A percentile compares a stretch with the other conserved stretches of the same genome.
Evolutionary conservation across 2,329 filamentous ascomycete species (phyloP).

Genomic region (Colletotrichum spaethianum): DNA sequence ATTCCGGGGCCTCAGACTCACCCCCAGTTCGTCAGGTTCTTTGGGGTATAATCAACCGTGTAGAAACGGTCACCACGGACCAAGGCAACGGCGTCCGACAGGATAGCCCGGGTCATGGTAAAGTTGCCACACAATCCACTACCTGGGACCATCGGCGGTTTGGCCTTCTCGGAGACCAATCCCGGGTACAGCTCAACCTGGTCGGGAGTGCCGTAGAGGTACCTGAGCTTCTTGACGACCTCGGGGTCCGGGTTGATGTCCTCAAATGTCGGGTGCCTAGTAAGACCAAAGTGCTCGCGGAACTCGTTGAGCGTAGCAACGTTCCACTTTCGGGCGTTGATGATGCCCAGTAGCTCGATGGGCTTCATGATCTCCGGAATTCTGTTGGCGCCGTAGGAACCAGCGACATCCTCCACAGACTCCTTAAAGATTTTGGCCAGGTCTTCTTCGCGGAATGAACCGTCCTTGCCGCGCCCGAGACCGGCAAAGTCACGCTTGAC

Average conservation of each 20-base stretch:
- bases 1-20: constrained; percentile 48
- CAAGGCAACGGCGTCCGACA: constrained; percentile 74
- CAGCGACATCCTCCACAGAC: constrained; percentile 65
- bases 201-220: constrained; percentile 72
- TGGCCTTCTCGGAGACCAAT: constrained; percentile 54
- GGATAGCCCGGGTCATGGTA: constrained; percentile 65
- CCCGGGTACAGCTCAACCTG: constrained; percentile 75
- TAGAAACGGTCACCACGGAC: constrained; percentile 77
- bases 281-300: constrained; percentile 71
- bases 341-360: constrained; percentile 73
- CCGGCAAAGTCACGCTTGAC: constrained; percentile 65
- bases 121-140: constrained; percentile 64
- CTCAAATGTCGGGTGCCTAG: constrained; percentile 69
- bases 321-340: constrained; percentile 71
- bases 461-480: constrained; percentile 64
- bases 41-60: constrained; percentile 71
- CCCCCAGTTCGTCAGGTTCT: constrained; percentile 78
- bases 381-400: constrained; percentile 66
- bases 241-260: constrained; percentile 70
- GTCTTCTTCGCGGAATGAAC: constrained; percentile 66
- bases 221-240: constrained; percentile 63
- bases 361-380: constrained; percentile 69
- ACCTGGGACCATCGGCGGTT: constrained; percentile 63
- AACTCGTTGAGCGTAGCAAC: constrained; percentile 74
- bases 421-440: constrained; percentile 68